Conservation (phyloP, 2,329 filamentous ascomycete genomes). For the Clarireedia sp. region DNA sequence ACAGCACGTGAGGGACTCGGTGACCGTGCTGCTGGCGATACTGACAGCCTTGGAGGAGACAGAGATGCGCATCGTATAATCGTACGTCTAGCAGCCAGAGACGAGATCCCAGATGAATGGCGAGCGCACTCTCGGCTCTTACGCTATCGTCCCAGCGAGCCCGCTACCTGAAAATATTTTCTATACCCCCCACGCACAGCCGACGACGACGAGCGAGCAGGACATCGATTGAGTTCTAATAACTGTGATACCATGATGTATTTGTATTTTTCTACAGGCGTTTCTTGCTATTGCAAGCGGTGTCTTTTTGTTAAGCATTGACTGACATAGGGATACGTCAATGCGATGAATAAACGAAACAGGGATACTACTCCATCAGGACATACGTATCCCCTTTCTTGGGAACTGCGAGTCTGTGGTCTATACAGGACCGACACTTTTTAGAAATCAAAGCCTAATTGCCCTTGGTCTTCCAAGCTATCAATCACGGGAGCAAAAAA, state of each 20-base stretch:
- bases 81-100: conserved; percentile 57
- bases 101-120: conserved; percentile 76
- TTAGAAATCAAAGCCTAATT: too few species aligned
- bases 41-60: conserved; percentile 34
- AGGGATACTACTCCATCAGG: too few species aligned
- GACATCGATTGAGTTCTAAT: neutral
- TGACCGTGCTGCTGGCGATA: conserved; percentile 28
- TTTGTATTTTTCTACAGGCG: neutral
- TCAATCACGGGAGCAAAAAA: too few species aligned
- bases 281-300: neutral
- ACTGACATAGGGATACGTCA: neutral
- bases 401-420: too few species aligned
- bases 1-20: conserved; percentile 27
- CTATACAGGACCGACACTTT: too few species aligned
- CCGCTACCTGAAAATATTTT: conserved; percentile 14
- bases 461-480: too few species aligned
- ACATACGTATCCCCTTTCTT: too few species aligned
- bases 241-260: conserved; percentile 22
- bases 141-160: conserved; percentile 44
- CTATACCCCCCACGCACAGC: too few species aligned
- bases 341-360: too few species aligned
- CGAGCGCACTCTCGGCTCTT: conserved; percentile 53
- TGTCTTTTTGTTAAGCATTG: neutral
- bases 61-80: conserved; percentile 55
- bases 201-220: too few species aligned